Conservation (phyloP, 768 basidiomycete species). For the Myochromella boudieri region DNA sequence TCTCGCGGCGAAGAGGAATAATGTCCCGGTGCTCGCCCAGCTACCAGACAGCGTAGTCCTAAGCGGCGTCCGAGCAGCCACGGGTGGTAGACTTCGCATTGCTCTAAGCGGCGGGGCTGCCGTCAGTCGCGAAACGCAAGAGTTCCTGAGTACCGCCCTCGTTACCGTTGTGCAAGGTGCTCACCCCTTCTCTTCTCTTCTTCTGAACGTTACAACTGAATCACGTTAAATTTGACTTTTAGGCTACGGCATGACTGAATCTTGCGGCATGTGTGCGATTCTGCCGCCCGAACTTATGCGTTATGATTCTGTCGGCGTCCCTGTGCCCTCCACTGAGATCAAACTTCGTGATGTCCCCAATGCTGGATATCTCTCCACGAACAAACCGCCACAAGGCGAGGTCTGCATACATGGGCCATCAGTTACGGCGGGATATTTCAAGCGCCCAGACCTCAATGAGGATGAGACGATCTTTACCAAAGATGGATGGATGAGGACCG, state of each 20-base stretch:
- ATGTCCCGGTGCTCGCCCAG: slow-evolving; percentile 60
- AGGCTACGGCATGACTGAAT: slow-evolving; percentile 98
- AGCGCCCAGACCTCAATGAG: slow-evolving; percentile 84
- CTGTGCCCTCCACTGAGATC: slow-evolving; percentile 85
- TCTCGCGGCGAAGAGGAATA: slow-evolving; percentile 69
- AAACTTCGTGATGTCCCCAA: slow-evolving; percentile 83
- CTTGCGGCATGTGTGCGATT: slow-evolving; percentile 86
- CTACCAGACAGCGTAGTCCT: slow-evolving; percentile 79
- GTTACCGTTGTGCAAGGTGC: slow-evolving; percentile 85
- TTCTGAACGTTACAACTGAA: too few relatives aligned
- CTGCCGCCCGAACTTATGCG: slow-evolving; percentile 82
- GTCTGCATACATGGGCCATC: slow-evolving; percentile 86
- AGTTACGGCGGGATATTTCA: slow-evolving; percentile 88
- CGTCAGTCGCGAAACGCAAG: slow-evolving; percentile 83
- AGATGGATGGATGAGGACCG: slow-evolving; percentile 93
- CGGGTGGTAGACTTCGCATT: slow-evolving; percentile 83
- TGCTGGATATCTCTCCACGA: slow-evolving; percentile 79
- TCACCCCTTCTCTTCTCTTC: slow-evolving; percentile 16
- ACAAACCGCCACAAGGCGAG: slow-evolving; percentile 79
- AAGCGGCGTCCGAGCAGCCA: slow-evolving; percentile 73
- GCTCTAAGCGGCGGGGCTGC: slow-evolving; percentile 87
- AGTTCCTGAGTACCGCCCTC: slow-evolving; percentile 81
- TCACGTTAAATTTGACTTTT: too few relatives aligned
- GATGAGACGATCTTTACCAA: slow-evolving; percentile 82
- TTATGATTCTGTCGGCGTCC: slow-evolving; percentile 79